Base-by-base conservation (phyloP, 805 yeast genomes). In the Wickerhamomyces bovis region DNA sequence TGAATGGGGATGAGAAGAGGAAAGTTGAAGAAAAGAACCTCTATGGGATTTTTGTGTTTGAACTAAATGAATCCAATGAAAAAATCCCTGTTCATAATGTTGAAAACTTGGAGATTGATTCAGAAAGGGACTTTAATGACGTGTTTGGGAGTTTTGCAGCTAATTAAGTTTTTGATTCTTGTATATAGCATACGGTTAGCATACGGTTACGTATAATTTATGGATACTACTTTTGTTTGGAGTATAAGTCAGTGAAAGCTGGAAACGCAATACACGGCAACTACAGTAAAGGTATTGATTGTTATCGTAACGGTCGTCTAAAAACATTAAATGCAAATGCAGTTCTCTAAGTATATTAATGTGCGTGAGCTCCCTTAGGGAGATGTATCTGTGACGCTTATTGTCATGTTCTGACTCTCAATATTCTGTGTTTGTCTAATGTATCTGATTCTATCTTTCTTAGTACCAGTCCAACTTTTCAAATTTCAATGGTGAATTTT, bases 11-110 rank as follows among this genome's bases (percentile, higher is more conserved):
- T 33, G 44, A 23, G 7, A 26, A 9, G 20, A 23, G 19, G 15
- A 28, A 22, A 13, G 31, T n/a, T 22, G 42, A 36, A 6, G 44
- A 46, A 11, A 41, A 40, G 19, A 40, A 48, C 21, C 46, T 71
- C 3, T 56, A 63, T 30, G 90, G 90, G 2, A 62, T 80, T 1
- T 84, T 84, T 56, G 70, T 83, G 8, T 83, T 83, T 58, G 90
- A 83, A 57, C 67, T 85, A 47, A 78, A 73, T 54, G 72, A 71
- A 19, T 65, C 66, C 21, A 80, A 81, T 59, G 72, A 76, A 47
- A 60, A 69, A 49, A 76, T 85, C 23, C 41, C 70, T 6, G 85
- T 80, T 8, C 87, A 83, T 58, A 80, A 85, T 2, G 72, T 85
- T 25, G 90, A 84, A 53, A 75, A 80, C 54, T 71, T 84, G 50